Evolutionary conservation across 768 basidiomycete genomes (phyloP).

Genomic region (Tylopilus plumbeoviolaceoides): DNA sequence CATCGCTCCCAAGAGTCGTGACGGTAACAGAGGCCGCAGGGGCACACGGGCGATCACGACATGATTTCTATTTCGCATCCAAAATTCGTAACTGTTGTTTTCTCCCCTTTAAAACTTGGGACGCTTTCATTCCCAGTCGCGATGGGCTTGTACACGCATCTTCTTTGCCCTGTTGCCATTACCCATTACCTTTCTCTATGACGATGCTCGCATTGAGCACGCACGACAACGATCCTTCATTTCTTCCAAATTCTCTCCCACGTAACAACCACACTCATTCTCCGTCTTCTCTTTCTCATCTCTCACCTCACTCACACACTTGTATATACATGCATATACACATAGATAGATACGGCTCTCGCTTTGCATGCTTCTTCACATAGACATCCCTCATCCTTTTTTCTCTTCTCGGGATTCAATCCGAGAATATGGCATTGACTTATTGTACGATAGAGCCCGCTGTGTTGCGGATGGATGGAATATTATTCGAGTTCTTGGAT

Average conservation of each 20-base stretch:
- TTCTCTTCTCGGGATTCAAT: slow-evolving; percentile 5
- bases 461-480: slow-evolving; percentile 29
- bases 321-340: slow-evolving; percentile 37
- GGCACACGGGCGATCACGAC: slow-evolving; percentile 6
- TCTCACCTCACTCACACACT: slow-evolving; percentile 27
- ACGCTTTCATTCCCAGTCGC: slow-evolving; percentile 19
- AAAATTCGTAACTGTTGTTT: not conserved
- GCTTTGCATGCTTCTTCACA: slow-evolving; percentile 25
- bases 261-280: slow-evolving; percentile 26
- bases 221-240: slow-evolving; percentile 24
- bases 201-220: slow-evolving; percentile 18
- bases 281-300: slow-evolving; percentile 6
- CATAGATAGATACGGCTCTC: slow-evolving; percentile 30
- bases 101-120: slow-evolving; percentile 11
- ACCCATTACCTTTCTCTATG: not conserved
- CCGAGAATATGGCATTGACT: slow-evolving; percentile 33
- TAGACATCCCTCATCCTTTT: slow-evolving; percentile 24
- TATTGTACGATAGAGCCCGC: slow-evolving; percentile 33
- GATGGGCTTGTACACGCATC: slow-evolving; percentile 14
- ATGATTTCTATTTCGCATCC: slow-evolving; percentile 9
- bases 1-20: slow-evolving; percentile 25
- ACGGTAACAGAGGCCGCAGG: slow-evolving; percentile 15
- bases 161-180: slow-evolving; percentile 4
- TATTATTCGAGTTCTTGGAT: slow-evolving; percentile 29
- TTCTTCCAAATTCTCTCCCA: slow-evolving; percentile 5